Conservation (phyloP, 202 grass and related monocot species). For the Alloteropsis angusta region DNA sequence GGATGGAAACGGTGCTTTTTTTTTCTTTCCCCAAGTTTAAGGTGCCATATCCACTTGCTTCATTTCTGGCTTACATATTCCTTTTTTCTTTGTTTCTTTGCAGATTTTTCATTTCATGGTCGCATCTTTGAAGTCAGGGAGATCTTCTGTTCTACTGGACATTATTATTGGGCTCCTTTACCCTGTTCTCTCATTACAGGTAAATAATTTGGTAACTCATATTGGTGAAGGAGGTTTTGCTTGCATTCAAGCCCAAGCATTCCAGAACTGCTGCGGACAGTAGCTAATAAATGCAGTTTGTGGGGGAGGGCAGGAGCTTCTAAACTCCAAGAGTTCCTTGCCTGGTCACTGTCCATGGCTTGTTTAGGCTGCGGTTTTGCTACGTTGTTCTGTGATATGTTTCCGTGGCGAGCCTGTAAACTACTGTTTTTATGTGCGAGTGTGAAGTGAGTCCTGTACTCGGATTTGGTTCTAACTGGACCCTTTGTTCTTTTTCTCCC, state of each 20-base stretch:
- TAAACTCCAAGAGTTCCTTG: no score
- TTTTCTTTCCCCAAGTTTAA: neutral
- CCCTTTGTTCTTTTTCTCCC: neutral
- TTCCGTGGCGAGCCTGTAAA: no score
- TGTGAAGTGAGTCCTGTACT: no score
- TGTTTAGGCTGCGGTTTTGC: no score
- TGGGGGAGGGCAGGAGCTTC: no score
- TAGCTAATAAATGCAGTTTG: no score
- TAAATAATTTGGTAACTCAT: constrained; percentile 27
- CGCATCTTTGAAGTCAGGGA: constrained; percentile 76
- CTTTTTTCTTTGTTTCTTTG: constrained; percentile 9
- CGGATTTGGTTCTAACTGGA: no score
- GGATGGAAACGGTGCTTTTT: constrained; percentile 79
- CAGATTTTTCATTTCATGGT: constrained; percentile 97
- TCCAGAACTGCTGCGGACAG: no score
- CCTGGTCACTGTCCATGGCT: no score
- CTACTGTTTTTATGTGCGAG: no score
- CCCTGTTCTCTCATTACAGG: constrained; percentile 84
- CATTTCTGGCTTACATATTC: constrained; percentile 11
- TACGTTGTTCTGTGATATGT: no score
- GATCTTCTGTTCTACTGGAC: constrained; percentile 83
- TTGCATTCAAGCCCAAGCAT: neutral
- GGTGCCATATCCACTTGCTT: constrained; percentile 16
- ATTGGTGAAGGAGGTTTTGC: neutral
- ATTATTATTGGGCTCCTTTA: constrained; percentile 61